Base-by-base conservation (phyloP, 768 basidiomycete genomes). In the Rubroboletus satanas region DNA sequence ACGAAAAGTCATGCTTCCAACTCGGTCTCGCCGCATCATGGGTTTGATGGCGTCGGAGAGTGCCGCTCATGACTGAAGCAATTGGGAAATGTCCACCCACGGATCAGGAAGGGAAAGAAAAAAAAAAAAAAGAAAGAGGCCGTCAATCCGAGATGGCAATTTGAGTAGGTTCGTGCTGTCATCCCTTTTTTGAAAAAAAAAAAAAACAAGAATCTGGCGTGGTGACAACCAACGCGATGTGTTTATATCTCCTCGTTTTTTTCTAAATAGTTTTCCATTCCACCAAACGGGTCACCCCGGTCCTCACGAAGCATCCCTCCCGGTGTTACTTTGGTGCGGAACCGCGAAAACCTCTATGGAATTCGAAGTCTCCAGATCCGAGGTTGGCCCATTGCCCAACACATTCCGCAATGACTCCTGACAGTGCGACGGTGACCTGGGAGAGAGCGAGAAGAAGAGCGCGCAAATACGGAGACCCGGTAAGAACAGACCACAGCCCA, bases 61-160 rank as follows among this genome's bases (percentile, higher is more conserved):
- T 48, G 50, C 60, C 56, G 66, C 52, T 62, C 11, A 37, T 28
- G 49, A 31, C 46, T 29, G 15, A 54, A 50, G 46, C 21, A 5
- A 46, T 52, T 43, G 56, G 54, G 39, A 44, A 55, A 45, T 37
- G 7, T 21, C 21, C 50, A 29, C 49, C 54, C 59, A 67, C 60
- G 65, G 63, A 68, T 66, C 66, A 66, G 59, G 59, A 47, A 26
- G 26, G 26, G 5, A 26, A 3, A 26, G 5, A 26, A 26, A 26
- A 5, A 26, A 26, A 26, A 26, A 5, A 46, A 44, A 29, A 29
- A 15, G 8, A 29, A 29, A 15, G 8, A 26, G 28, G 38, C 58
- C 57, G 50, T 35, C 11, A n/a, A 42, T 54, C 50, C 37, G 52
- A 26, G 51, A 36, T 62, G 28, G 48, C 45, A 31, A 44, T 49